phyloP scores from a whole-genome alignment of 2,329 filamentous ascomycete species.

The Akanthomyces uredinophilus region DNA sequence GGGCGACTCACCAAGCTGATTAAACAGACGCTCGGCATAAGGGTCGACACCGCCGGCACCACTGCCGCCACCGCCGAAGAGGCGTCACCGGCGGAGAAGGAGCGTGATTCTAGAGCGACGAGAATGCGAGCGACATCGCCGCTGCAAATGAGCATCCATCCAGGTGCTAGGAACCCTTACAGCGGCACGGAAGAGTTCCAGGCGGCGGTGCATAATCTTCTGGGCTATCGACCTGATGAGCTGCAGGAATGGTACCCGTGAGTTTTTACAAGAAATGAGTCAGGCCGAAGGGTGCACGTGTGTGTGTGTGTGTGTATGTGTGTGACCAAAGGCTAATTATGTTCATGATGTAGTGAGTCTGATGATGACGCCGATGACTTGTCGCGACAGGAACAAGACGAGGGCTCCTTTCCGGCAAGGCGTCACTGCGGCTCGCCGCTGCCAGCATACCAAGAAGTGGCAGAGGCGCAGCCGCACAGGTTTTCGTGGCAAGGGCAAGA shows the following conservation, averaged over 20 bases:
- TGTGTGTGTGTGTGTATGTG: neutral
- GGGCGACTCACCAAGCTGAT: neutral
- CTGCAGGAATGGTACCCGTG: slow-evolving; percentile 24
- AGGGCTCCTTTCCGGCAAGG: neutral
- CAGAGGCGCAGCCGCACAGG: neutral
- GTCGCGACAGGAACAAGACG: neutral
- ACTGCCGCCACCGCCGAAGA: neutral
- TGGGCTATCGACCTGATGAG: neutral
- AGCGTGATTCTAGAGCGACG: neutral
- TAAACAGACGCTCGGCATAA: neutral
- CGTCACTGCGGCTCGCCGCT: neutral
- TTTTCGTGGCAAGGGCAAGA: slow-evolving; percentile 10
- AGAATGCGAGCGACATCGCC: neutral
- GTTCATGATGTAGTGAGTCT: neutral
- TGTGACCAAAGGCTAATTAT: slow-evolving; percentile 4
- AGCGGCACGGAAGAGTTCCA: slow-evolving; percentile 11
- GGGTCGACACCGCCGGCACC: neutral
- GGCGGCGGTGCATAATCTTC: slow-evolving; percentile 9
- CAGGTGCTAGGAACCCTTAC: neutral
- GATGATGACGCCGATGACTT: neutral
- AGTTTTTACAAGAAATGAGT: slow-evolving; percentile 16
- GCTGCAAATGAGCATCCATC: neutral
- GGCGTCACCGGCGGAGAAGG: neutral
- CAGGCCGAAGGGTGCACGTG: neutral
- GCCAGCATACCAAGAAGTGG: slow-evolving; percentile 4